phyloP scores from a whole-genome alignment of 495 filamentous ascomycete species.

The Zalerion maritima region DNA sequence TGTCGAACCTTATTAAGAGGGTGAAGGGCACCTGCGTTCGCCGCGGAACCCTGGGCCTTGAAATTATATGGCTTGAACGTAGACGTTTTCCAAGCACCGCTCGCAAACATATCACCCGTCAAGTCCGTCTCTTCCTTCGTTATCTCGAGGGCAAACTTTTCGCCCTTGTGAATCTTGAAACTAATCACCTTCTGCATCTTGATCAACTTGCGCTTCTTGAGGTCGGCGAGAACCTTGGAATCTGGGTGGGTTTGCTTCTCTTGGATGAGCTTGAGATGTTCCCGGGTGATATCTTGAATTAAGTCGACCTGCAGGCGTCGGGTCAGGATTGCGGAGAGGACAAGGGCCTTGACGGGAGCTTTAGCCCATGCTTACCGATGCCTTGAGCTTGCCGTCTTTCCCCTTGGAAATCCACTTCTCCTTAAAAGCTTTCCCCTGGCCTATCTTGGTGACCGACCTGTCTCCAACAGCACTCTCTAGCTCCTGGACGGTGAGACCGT shows the following conservation, averaged over 20 bases:
- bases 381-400: constrained; percentile 37
- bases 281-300: constrained; percentile 65
- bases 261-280: constrained; percentile 56
- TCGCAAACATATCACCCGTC: constrained; percentile 80
- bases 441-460: constrained; percentile 71
- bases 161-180: constrained; percentile 70
- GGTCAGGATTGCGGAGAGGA: neutral
- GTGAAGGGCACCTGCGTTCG: constrained; percentile 74
- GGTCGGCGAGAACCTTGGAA: constrained; percentile 55
- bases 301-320: constrained; percentile 35
- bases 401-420: constrained; percentile 92
- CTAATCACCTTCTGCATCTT: constrained; percentile 67
- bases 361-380: constrained; percentile 20
- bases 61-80: constrained; percentile 97
- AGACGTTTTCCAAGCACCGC: constrained; percentile 68
- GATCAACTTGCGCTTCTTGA: constrained; percentile 82
- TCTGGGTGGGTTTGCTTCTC: constrained; percentile 52
- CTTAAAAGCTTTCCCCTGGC: constrained; percentile 94
- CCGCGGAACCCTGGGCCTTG: constrained; percentile 69
- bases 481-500: constrained; percentile 68
- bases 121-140: constrained; percentile 90
- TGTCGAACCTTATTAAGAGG: constrained; percentile 87
- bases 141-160: constrained; percentile 73
- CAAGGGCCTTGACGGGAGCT: constrained; percentile 5
- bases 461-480: constrained; percentile 60